phyloP scores from a whole-genome alignment of 768 basidiomycete genomes.

The Boletus rufocinnamomeus region DNA sequence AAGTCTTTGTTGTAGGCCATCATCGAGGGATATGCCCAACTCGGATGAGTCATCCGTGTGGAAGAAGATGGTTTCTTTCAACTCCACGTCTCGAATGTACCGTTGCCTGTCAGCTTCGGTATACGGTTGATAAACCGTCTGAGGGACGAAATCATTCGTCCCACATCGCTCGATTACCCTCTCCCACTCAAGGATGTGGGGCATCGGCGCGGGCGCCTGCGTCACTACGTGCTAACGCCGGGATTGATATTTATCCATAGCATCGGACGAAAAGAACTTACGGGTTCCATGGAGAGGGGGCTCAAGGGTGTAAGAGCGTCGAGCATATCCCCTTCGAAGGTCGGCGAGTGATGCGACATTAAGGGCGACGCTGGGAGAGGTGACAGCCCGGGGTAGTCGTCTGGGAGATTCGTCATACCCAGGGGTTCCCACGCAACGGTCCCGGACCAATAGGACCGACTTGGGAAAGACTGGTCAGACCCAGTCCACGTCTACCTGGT shows the following conservation, averaged over 20 bases:
- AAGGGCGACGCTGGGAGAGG: slow-evolving; percentile 18
- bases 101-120: slow-evolving; percentile 75
- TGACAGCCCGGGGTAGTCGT: too few species aligned
- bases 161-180: slow-evolving; percentile 19
- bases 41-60: slow-evolving; percentile 51
- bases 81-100: slow-evolving; percentile 69
- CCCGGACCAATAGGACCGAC: too few species aligned
- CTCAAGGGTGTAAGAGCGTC: background rate
- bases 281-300: slow-evolving; percentile 7
- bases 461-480: too few species aligned
- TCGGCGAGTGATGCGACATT: slow-evolving; percentile 5
- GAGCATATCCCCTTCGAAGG: background rate
- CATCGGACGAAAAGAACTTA: slow-evolving; percentile 9
- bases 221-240: slow-evolving; percentile 24
- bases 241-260: background rate
- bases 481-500: too few species aligned
- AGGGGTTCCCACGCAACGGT: too few species aligned
- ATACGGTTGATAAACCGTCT: slow-evolving; percentile 72
- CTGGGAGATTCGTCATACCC: too few species aligned
- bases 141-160: slow-evolving; percentile 59
- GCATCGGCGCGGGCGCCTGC: slow-evolving; percentile 21
- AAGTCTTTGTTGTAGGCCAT: slow-evolving; percentile 63
- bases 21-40: slow-evolving; percentile 62
- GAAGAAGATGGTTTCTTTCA: slow-evolving; percentile 69
- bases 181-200: slow-evolving; percentile 33